These are phyloP conservation scores for Aspergillus brunneoviolaceus DNA, from an alignment of 2,329 filamentous ascomycete species.

Conservation along the genomic window DNA sequence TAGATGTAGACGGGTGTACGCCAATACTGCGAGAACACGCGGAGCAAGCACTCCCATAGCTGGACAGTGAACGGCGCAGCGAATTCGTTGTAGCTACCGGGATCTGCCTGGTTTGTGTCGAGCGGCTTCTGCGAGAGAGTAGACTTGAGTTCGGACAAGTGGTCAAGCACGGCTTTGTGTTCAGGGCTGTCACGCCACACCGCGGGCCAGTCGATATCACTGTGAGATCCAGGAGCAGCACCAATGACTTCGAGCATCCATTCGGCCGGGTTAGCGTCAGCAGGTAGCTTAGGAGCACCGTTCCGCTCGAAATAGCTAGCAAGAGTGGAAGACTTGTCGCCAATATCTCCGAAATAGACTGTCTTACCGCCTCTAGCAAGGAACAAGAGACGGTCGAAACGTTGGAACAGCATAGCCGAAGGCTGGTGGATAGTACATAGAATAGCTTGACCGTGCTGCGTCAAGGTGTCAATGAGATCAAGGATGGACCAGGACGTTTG, in stretches of 20 bases:
- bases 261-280: slow-evolving; percentile 71
- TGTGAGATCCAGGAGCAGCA: slow-evolving; percentile 63
- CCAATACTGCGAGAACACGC: slow-evolving; percentile 91
- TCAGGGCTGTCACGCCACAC: slow-evolving; percentile 62
- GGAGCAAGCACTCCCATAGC: slow-evolving; percentile 64
- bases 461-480: slow-evolving; percentile 82
- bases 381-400: slow-evolving; percentile 68
- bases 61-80: slow-evolving; percentile 72
- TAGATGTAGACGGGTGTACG: slow-evolving; percentile 87
- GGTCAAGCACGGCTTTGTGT: slow-evolving; percentile 55
- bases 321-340: slow-evolving; percentile 57
- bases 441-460: slow-evolving; percentile 85
- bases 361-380: slow-evolving; percentile 65
- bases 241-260: slow-evolving; percentile 65
- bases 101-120: slow-evolving; percentile 41
- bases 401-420: slow-evolving; percentile 91
- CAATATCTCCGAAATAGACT: slow-evolving; percentile 69
- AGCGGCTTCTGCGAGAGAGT: slow-evolving; percentile 42
- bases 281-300: slow-evolving; percentile 59
- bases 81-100: slow-evolving; percentile 70
- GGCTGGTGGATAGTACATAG: slow-evolving; percentile 98
- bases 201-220: slow-evolving; percentile 65
- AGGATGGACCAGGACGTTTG: slow-evolving; percentile 93
- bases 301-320: slow-evolving; percentile 65
- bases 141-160: slow-evolving; percentile 54